A percentile compares a stretch with the other conserved stretches of the same genome.
Evolutionary conservation across 345 rosid species (phyloP).

Genomic region (Tarenaya hassleriana): DNA sequence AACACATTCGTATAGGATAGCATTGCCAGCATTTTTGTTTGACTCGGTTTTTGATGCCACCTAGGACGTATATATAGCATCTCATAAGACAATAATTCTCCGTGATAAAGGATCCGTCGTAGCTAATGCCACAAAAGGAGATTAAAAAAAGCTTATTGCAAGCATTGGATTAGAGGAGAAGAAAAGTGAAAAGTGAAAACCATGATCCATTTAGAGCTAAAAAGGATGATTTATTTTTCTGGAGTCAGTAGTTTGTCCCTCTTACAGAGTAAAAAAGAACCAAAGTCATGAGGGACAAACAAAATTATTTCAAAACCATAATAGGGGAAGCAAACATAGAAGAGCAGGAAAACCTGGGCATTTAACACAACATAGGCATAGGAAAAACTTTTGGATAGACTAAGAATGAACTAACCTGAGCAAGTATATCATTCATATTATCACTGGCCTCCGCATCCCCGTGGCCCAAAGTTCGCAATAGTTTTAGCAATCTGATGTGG

Average conservation of each 20-base stretch:
- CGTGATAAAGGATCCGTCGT: constrained; percentile 8
- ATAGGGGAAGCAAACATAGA: constrained; percentile 10
- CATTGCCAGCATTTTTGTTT: constrained; percentile 96
- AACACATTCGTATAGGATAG: constrained; percentile 92
- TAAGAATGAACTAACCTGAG: constrained; percentile 60
- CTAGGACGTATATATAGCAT: constrained; percentile 34
- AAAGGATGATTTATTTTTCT: too few species aligned
- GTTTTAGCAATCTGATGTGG: constrained; percentile 87
- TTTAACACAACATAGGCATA: constrained; percentile 11
- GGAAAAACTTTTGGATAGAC: not conserved
- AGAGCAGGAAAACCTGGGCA: too few species aligned
- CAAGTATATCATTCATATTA: constrained; percentile 95
- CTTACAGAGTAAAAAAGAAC: constrained; percentile 4
- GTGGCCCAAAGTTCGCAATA: constrained; percentile 78
- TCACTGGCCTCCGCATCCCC: constrained; percentile 97
- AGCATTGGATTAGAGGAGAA: too few species aligned
- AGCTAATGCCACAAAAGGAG: not conserved
- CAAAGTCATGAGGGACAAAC: not conserved
- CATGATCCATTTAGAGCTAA: too few species aligned
- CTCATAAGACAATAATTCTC: constrained; percentile 9
- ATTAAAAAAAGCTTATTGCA: too few species aligned
- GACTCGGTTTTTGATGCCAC: constrained; percentile 98
- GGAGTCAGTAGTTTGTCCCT: too few species aligned
- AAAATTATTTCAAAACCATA: not conserved
- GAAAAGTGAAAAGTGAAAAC: too few species aligned